Conservation (phyloP, 345 rosid species). For the Acer campestre region DNA sequence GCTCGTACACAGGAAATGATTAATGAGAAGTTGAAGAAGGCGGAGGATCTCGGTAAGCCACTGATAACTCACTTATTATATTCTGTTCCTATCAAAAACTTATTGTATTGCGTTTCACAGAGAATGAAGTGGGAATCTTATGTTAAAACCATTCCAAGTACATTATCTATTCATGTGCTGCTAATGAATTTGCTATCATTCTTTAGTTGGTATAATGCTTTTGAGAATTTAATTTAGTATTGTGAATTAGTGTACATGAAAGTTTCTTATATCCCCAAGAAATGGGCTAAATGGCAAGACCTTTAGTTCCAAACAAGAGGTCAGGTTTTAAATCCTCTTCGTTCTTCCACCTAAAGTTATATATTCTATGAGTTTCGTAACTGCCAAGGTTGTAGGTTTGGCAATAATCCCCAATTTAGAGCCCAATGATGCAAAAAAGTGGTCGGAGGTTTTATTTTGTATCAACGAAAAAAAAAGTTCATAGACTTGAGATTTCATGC, state of each 20-base stretch:
- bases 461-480: neutral
- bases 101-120: neutral
- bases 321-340: neutral
- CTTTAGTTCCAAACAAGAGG: neutral
- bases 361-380: neutral
- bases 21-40: constrained; percentile 96
- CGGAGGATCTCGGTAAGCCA: constrained; percentile 91
- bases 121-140: neutral
- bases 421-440: neutral
- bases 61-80: neutral
- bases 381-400: neutral
- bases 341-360: neutral
- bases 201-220: neutral
- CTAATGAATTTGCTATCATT: neutral
- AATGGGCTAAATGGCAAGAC: neutral
- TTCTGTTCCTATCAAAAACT: neutral
- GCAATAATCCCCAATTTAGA: neutral
- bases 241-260: neutral
- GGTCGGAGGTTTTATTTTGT: neutral
- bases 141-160: neutral
- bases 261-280: neutral
- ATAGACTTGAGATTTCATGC: neutral
- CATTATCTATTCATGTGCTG: neutral
- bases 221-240: neutral
- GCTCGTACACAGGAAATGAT: constrained; percentile 97